These are phyloP conservation scores for Suillus tomentosus DNA, from an alignment of 768 basidiomycete genomes.

Conservation along the genomic window DNA sequence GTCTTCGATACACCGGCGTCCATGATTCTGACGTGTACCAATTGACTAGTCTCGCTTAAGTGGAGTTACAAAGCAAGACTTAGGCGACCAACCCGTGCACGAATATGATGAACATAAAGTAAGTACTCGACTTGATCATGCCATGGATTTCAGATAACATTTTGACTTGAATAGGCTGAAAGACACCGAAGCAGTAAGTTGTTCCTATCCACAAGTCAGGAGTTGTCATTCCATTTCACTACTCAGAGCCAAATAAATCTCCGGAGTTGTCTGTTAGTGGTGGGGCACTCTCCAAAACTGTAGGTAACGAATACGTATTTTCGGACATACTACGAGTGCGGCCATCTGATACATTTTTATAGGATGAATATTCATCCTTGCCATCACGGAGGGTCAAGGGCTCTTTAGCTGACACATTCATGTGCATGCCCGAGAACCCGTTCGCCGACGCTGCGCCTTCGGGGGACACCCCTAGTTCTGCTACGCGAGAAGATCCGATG, in stretches of 20 bases:
- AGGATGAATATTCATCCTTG: neutral
- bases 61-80: neutral
- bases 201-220: neutral
- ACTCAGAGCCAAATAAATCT: neutral
- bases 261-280: neutral
- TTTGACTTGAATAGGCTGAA: neutral
- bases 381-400: neutral
- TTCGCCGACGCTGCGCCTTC: neutral
- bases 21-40: neutral
- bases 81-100: neutral
- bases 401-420: neutral
- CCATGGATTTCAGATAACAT: neutral
- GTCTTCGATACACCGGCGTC: neutral
- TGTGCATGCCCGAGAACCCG: neutral
- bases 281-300: neutral
- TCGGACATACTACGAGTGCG: neutral
- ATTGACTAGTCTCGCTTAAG: neutral
- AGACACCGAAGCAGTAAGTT: neutral
- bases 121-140: neutral
- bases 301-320: neutral
- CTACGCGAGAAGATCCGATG: slow-evolving; percentile 2
- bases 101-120: neutral
- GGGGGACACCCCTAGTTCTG: neutral
- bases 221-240: neutral
- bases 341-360: neutral